Evolutionary conservation across 768 basidiomycete genomes (phyloP).

Genomic region (Omphalotus guepiniiformis): DNA sequence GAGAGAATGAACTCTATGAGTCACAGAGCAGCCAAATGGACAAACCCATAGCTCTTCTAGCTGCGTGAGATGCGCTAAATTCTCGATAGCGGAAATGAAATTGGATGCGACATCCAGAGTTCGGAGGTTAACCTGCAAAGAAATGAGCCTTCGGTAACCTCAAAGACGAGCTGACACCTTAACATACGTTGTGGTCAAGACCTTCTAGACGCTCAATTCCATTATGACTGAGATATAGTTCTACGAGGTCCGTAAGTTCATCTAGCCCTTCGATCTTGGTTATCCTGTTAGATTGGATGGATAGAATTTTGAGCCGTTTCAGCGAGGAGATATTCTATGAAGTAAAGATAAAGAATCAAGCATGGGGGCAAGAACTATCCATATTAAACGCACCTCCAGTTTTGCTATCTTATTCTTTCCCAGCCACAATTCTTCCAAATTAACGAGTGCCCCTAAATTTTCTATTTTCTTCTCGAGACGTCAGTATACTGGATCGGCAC

Average conservation of each 20-base stretch:
- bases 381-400: conserved; percentile 56
- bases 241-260: conserved; percentile 66
- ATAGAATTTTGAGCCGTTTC: conserved; percentile 76
- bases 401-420: conserved; percentile 96
- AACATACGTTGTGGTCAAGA: conserved; percentile 73
- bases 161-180: neutral
- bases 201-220: conserved; percentile 83
- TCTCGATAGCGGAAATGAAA: conserved; percentile 74
- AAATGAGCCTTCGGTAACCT: neutral
- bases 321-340: conserved; percentile 65
- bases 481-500: neutral
- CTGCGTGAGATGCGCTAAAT: conserved; percentile 66
- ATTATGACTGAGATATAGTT: conserved; percentile 93
- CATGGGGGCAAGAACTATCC: neutral
- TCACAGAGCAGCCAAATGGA: conserved; percentile 2
- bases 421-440: conserved; percentile 91
- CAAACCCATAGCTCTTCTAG: conserved; percentile 96
- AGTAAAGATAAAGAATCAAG: neutral
- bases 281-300: conserved; percentile 91
- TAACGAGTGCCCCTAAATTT: conserved; percentile 71
- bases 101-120: conserved; percentile 90
- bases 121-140: conserved; percentile 54
- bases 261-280: conserved; percentile 84
- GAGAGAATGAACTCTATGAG: neutral
- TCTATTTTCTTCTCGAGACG: conserved; percentile 69